phyloP scores from a whole-genome alignment of 1,139 yeast species.

The Saccharomycopsis hybrid region DNA sequence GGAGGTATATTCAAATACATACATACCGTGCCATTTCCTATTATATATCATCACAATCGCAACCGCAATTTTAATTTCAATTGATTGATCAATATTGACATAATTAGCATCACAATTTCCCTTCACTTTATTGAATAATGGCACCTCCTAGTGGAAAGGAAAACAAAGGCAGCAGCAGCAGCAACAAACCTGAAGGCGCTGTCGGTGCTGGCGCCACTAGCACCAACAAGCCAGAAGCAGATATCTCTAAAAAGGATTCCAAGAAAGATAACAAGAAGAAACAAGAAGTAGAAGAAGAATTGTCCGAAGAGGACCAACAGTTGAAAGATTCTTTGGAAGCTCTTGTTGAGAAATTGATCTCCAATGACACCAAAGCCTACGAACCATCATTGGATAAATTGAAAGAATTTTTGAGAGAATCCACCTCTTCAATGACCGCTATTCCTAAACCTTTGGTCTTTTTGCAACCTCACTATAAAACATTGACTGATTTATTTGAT shows the following conservation, averaged over 20 bases:
- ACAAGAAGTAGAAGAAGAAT: conserved; percentile 58
- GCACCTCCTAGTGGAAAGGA: too few species aligned
- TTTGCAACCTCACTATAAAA: conserved; percentile 77
- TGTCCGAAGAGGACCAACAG: conserved; percentile 89
- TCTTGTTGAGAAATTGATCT: conserved; percentile 71
- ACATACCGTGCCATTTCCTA: too few species aligned
- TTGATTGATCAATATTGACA: too few species aligned
- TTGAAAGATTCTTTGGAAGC: conserved; percentile 81
- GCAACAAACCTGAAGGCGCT: too few species aligned
- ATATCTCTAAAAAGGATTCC: too few species aligned
- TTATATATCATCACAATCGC: too few species aligned
- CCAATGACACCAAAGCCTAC: conserved; percentile 46
- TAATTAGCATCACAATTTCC: too few species aligned
- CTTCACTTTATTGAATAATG: too few species aligned
- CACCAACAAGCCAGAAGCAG: background rate
- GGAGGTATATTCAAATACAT: too few species aligned
- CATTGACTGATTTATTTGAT: conserved; percentile 57
- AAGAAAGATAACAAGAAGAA: conserved; percentile 32
- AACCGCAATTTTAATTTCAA: too few species aligned
- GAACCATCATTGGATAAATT: conserved; percentile 56
- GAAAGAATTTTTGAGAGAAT: conserved; percentile 76
- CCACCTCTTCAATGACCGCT: conserved; percentile 98
- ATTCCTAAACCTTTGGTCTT: conserved; percentile 98
- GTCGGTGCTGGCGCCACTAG: too few species aligned
- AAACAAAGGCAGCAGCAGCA: too few species aligned